phyloP scores from a whole-genome alignment of 1,139 yeast species.

The Magnusiomyces ingens region DNA sequence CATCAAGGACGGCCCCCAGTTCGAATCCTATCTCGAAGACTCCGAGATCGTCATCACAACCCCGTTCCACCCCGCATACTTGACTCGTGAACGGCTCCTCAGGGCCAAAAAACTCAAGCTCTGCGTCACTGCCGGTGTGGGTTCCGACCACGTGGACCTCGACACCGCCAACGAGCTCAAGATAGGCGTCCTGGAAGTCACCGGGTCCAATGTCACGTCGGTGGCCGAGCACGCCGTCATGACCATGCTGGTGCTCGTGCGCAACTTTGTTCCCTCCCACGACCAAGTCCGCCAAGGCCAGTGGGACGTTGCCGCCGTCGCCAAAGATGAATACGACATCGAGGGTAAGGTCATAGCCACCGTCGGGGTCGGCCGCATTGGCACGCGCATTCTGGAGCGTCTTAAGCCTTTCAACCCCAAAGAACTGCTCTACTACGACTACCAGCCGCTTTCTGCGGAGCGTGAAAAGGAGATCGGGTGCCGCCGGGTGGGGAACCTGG shows the following conservation, averaged over 20 bases:
- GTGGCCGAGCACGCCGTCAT: slow-evolving; percentile 79
- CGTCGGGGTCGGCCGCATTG: slow-evolving; percentile 80
- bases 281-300: slow-evolving; percentile 52
- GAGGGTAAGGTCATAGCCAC: slow-evolving; percentile 74
- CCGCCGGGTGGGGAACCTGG: slow-evolving; percentile 55
- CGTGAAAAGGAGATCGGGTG: slow-evolving; percentile 52
- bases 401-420: slow-evolving; percentile 68
- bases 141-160: slow-evolving; percentile 75
- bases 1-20: slow-evolving; percentile 63
- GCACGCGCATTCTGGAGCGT: slow-evolving; percentile 68
- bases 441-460: slow-evolving; percentile 58
- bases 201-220: slow-evolving; percentile 74
- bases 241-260: slow-evolving; percentile 64
- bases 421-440: slow-evolving; percentile 68
- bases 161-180: slow-evolving; percentile 59
- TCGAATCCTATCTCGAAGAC: slow-evolving; percentile 60
- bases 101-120: slow-evolving; percentile 69
- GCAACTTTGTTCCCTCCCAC: slow-evolving; percentile 77
- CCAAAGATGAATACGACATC: slow-evolving; percentile 65
- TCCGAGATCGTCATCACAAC: slow-evolving; percentile 76
- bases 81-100: slow-evolving; percentile 57
- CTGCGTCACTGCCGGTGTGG: slow-evolving; percentile 77
- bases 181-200: slow-evolving; percentile 69
- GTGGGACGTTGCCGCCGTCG: slow-evolving; percentile 78
- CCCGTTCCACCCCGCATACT: slow-evolving; percentile 79